Evolutionary conservation across 2,329 filamentous ascomycete genomes (phyloP), one percentile per base, ranked within the genome.

Genomic region (Colletotrichum paranaense): DNA sequence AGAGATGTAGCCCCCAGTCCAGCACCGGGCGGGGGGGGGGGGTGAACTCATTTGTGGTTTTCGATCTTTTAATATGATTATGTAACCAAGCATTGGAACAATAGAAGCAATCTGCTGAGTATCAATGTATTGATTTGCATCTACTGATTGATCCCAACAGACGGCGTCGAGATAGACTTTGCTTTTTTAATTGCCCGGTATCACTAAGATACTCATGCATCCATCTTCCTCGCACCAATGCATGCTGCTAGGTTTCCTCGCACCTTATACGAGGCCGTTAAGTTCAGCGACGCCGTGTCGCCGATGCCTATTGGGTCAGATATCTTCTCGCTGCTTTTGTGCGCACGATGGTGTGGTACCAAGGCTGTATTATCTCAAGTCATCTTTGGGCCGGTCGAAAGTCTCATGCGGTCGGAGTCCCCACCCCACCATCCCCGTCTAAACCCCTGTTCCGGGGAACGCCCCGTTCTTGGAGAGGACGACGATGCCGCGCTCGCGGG

Each of bases 391-490:
- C 62, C 26, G 59, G 52, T 63, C 57, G 19, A 7, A 38, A 55
- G 26, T 46, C 28, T 57, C 38, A 53, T 42, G 66, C 52, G 49
- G 49, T 63, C 8, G 22, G 14, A 9, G 30, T 56, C 12, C 22
- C 55, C 42, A 56, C 32, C 28, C 62, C 62, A 72, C 49, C 57
- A 38, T 46, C 66, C 9, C n/a, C 30, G 28, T 52, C 52, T 82
- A 92, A 60, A 92, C 84, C 22, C 94, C 94, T 28, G 97, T 98
- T 28, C 95, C 95, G 0, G 97, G 97, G 80, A 99, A 99, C 2
- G 97, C 96, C 53, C 94, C 95, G 72, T 90, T 93, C 83, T 98
- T 98, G 82, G 95, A 98, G 70, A 99, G 85, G 24, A 99, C 97
- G 32, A 99, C 93, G 77, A 95, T 95, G 42, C 93, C 93, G 77